These are phyloP conservation scores for Akebia trifoliata DNA, from an alignment of 164 flowering plant genomes.

Conservation along the genomic window DNA sequence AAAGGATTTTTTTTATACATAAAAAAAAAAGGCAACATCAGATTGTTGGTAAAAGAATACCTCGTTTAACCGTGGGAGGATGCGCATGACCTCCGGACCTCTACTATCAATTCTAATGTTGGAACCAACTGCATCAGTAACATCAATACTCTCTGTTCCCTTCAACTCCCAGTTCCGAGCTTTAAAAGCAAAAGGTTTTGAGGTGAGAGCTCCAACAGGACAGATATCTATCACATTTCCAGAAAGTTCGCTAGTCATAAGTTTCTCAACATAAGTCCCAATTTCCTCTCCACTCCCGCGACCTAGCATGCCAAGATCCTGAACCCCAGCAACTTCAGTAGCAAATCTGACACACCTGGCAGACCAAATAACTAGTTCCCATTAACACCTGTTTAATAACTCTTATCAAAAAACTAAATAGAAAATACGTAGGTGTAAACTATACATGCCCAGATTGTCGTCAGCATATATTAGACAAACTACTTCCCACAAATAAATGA, in stretches of 20 bases:
- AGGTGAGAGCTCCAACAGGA: constrained; percentile 97
- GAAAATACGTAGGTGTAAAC: no score
- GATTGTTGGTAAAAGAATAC: constrained; percentile 25
- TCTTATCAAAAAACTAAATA: no score
- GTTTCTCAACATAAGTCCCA: constrained; percentile 96
- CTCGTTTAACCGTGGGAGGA: constrained; percentile 91
- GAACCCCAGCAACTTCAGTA: constrained; percentile 91
- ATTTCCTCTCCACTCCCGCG: constrained; percentile 99
- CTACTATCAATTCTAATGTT: constrained; percentile 97
- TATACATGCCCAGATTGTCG: no score
- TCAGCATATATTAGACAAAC: no score
- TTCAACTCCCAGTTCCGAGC: constrained; percentile 99
- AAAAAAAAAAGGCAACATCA: no score
- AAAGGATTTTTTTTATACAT: no score
- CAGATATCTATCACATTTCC: constrained; percentile 99
- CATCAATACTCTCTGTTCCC: constrained; percentile 95
- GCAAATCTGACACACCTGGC: constrained; percentile 99
- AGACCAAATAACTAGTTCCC: constrained; percentile 11
- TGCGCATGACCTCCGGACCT: constrained; percentile 99
- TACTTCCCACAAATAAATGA: no score
- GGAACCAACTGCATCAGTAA: constrained; percentile 97
- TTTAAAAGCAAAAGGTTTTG: constrained; percentile 98
- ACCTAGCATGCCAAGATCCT: constrained; percentile 99
- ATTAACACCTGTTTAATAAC: constrained; percentile 2
- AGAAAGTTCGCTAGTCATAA: constrained; percentile 98